Evolutionary conservation across 2,329 filamentous ascomycete genomes (phyloP), one percentile per base, ranked within the genome.

Genomic region (Xylariales sp.): DNA sequence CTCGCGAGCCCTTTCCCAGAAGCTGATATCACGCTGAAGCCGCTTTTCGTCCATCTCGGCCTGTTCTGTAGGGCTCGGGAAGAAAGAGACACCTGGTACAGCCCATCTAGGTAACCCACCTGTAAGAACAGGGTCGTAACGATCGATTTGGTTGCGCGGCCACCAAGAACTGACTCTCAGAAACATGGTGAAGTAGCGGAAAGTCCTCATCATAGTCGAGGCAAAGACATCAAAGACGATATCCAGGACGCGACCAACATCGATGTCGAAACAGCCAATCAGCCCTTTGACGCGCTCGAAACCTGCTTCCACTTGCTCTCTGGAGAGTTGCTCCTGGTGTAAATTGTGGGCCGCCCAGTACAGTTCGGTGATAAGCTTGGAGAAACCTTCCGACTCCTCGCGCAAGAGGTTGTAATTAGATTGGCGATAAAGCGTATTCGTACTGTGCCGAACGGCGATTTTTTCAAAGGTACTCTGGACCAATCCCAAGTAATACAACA

Each of bases 371-470:
- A 95, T 82, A 34, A 98, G 78, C 62, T 98, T 98, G 0, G 93
- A 90, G 59, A 95, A 98, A 29, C 94, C 93, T 65, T 98, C 93
- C 0, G 88, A 88, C 64, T 98, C 93, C 66, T 98, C 93, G 32
- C 93, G 83, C 15, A 98, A 71, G 6, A 98, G 70, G 56, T 98
- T 98, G 70, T 95, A 97, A 62, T 95, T 97, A 11, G 91, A 88
- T 64, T 97, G 93, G 46, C 90, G 84, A 62, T 98, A 98, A 1
- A 98, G 76, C 4, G 93, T 73, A 54, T 96, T 95, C 6, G 93
- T 98, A 36, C 90, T 86, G 57, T 94, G 89, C 42, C 91, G 83
- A 50, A 95, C 89, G 12, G 85, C 84, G 58, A 93, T 80, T 51
- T 84, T 84, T 43, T 78, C 73, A 61, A 97, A 98, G 5, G 84